Evolutionary conservation across 1,284 basidiomycete species (phyloP).

Genomic region (Ceratobasidium sp.): DNA sequence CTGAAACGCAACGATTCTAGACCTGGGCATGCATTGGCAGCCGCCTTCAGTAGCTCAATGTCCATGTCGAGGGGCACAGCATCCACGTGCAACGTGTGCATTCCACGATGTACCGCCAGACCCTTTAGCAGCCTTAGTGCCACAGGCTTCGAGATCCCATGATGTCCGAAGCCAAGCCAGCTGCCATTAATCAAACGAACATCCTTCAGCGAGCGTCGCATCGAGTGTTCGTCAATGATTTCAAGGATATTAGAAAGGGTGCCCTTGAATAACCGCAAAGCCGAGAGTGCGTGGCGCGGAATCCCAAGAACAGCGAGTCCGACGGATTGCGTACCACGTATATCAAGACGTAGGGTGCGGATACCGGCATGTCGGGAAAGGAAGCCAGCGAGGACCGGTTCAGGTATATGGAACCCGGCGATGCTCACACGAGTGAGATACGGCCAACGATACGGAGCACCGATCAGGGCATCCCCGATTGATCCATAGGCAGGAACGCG

Average conservation of each 20-base stretch:
- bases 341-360: slow-evolving; percentile 27
- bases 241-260: slow-evolving; percentile 30
- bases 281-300: slow-evolving; percentile 26
- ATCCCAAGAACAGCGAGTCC: slow-evolving; percentile 26
- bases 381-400: slow-evolving; percentile 28
- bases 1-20: slow-evolving; percentile 34
- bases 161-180: slow-evolving; percentile 34
- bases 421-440: slow-evolving; percentile 23
- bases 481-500: slow-evolving; percentile 35
- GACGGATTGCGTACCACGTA: slow-evolving; percentile 29
- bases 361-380: slow-evolving; percentile 24
- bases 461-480: slow-evolving; percentile 14
- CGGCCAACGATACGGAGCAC: slow-evolving; percentile 29
- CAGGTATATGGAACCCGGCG: slow-evolving; percentile 30
- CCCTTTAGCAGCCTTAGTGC: slow-evolving; percentile 28
- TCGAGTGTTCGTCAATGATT: slow-evolving; percentile 29
- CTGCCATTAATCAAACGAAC: slow-evolving; percentile 33
- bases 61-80: slow-evolving; percentile 31
- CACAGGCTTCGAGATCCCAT: slow-evolving; percentile 29
- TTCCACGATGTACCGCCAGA: slow-evolving; percentile 29
- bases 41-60: slow-evolving; percentile 13
- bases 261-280: slow-evolving; percentile 23
- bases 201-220: slow-evolving; percentile 24
- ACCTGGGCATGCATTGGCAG: slow-evolving; percentile 23
- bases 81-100: slow-evolving; percentile 33